These are phyloP conservation scores for Penicillium lagena DNA, from an alignment of 495 filamentous ascomycete genomes.

Conservation along the genomic window DNA sequence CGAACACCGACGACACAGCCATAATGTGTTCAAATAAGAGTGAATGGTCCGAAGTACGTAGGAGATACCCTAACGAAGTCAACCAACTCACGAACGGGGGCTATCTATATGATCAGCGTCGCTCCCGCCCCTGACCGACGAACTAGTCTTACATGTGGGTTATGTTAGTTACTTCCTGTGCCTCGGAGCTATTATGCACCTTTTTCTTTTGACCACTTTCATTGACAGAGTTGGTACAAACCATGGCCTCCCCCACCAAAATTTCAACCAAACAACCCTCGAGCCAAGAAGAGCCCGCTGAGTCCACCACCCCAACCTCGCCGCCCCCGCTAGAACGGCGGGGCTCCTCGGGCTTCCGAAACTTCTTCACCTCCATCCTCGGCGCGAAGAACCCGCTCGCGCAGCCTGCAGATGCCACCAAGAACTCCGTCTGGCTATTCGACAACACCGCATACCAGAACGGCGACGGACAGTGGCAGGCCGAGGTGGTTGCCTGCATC, in stretches of 20 bases:
- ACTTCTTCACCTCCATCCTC: conserved; percentile 20
- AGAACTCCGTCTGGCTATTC: conserved; percentile 77
- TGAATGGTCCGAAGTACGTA: no score
- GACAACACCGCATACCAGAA: conserved; percentile 80
- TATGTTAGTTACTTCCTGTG: background rate
- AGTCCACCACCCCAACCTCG: background rate
- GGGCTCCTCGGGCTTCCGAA: conserved; percentile 20
- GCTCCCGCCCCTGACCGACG: conserved; percentile 14
- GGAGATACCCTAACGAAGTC: no score
- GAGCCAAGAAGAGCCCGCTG: background rate
- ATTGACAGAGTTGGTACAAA: background rate
- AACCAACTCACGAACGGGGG: background rate
- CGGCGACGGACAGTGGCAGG: conserved; percentile 50
- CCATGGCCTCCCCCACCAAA: no score
- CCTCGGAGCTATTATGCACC: background rate
- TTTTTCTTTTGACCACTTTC: background rate
- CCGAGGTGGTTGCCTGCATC: conserved; percentile 73
- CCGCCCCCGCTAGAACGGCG: conserved; percentile 13
- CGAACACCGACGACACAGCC: no score
- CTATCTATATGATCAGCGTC: conserved; percentile 19
- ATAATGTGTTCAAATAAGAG: no score
- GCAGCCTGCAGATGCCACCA: conserved; percentile 33
- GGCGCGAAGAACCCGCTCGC: conserved; percentile 22
- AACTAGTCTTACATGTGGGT: conserved; percentile 6
- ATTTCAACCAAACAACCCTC: background rate